phyloP scores from a whole-genome alignment of 2,329 filamentous ascomycete species.

The Cadophora luteo-olivacea region DNA sequence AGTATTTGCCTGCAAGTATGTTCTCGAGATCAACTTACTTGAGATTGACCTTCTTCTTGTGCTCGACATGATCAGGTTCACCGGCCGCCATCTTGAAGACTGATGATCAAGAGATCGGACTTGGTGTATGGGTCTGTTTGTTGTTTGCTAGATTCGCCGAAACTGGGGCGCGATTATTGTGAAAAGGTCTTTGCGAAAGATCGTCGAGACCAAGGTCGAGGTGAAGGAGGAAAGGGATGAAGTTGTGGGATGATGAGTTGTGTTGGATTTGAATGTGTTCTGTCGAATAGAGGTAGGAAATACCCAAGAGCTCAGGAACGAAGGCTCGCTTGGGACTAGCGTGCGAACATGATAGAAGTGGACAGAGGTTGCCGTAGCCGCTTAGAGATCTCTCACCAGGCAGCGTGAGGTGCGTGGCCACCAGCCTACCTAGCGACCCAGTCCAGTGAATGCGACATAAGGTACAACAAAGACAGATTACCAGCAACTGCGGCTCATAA shows the following conservation, averaged over 20 bases:
- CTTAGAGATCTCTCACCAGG: conserved; percentile 23
- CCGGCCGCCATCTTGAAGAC: conserved; percentile 67
- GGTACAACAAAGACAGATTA: not conserved
- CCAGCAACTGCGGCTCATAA: not conserved
- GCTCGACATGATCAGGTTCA: conserved; percentile 66
- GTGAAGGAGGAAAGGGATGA: conserved; percentile 18
- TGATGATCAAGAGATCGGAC: conserved; percentile 25
- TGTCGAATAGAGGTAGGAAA: not conserved
- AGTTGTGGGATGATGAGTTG: conserved; percentile 28
- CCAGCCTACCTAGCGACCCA: not conserved
- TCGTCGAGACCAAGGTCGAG: conserved; percentile 19
- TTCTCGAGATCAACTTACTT: conserved; percentile 61
- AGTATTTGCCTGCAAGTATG: conserved; percentile 41
- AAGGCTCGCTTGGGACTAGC: conserved; percentile 11
- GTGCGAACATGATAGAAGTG: conserved; percentile 7
- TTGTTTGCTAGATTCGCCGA: conserved; percentile 19
- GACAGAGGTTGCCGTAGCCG: conserved; percentile 6
- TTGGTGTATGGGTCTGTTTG: conserved; percentile 13
- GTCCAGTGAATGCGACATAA: conserved; percentile 4
- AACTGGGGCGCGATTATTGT: conserved; percentile 18
- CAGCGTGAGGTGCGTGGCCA: conserved; percentile 20
- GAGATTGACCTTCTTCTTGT: conserved; percentile 85
- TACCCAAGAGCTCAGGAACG: conserved; percentile 27
- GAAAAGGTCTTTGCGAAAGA: conserved; percentile 19
- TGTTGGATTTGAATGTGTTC: conserved; percentile 18